Conservation (phyloP, 495 filamentous ascomycete species). For the Xylona heveae region DNA sequence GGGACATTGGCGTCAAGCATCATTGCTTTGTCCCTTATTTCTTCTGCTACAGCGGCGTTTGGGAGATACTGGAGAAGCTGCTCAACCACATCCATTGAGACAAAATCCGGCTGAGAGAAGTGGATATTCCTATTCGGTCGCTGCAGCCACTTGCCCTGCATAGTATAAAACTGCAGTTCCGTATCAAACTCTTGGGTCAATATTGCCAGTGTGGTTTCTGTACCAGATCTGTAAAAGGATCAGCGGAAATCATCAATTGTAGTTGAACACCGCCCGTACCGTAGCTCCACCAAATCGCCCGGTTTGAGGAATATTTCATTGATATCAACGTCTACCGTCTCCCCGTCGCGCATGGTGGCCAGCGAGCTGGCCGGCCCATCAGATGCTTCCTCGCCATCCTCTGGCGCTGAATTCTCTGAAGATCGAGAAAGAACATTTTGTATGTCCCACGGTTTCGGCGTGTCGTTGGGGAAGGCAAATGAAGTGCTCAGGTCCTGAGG, state of each 20-base stretch:
- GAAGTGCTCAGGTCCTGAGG: background rate
- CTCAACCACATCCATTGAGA: constrained; percentile 29
- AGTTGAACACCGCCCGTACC: constrained; percentile 15
- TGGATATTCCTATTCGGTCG: constrained; percentile 21
- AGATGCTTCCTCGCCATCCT: background rate
- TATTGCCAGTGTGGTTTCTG: constrained; percentile 34
- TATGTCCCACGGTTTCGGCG: background rate
- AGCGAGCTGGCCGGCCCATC: background rate
- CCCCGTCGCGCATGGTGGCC: background rate
- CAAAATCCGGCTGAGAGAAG: constrained; percentile 45
- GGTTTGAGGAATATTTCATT: constrained; percentile 22
- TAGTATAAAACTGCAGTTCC: constrained; percentile 50
- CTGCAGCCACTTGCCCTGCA: constrained; percentile 52
- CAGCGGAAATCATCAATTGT: constrained; percentile 3
- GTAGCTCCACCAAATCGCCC: constrained; percentile 54
- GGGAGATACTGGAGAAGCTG: constrained; percentile 45
- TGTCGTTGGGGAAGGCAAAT: background rate
- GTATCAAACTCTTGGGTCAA: constrained; percentile 41
- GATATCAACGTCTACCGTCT: background rate
- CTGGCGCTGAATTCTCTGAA: background rate
- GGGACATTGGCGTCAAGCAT: constrained; percentile 27
- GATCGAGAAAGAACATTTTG: background rate
- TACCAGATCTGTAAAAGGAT: constrained; percentile 13
- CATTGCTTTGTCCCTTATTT: constrained; percentile 23
- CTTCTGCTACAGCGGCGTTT: constrained; percentile 15